Evolutionary conservation across 176 grass and related monocot genomes (phyloP).

Genomic region (Rhynchospora pubera): DNA sequence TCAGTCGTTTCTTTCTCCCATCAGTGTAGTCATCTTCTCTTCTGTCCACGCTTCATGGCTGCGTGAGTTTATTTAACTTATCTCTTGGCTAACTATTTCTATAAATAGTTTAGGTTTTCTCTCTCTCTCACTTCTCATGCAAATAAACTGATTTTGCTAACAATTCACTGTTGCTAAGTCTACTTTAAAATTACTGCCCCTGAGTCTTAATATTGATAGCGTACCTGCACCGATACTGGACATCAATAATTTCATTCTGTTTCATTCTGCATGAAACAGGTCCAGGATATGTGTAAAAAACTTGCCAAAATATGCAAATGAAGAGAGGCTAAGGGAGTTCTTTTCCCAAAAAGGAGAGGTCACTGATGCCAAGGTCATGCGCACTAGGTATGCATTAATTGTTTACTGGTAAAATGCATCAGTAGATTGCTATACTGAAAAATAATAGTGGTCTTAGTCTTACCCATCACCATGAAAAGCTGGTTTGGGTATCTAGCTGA

Average conservation of each 20-base stretch:
- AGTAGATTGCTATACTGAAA: not conserved
- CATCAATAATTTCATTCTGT: not conserved
- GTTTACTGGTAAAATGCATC: not conserved
- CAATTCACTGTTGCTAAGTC: too few relatives aligned
- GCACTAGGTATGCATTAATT: constrained; percentile 46
- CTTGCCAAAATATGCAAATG: constrained; percentile 77
- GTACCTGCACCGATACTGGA: not conserved
- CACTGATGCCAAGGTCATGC: constrained; percentile 81
- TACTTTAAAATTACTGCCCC: too few relatives aligned
- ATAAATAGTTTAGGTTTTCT: too few relatives aligned
- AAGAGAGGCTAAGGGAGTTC: constrained; percentile 76
- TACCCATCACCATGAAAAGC: not conserved
- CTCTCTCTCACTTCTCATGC: too few relatives aligned
- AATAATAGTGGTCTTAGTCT: not conserved
- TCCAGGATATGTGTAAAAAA: constrained; percentile 92
- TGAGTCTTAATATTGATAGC: too few relatives aligned
- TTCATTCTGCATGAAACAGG: constrained; percentile 18
- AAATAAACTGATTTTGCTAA: too few relatives aligned
- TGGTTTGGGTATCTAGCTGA: not conserved
- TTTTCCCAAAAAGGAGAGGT: constrained; percentile 87
- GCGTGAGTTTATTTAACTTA: too few relatives aligned
- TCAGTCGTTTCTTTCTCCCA: too few relatives aligned
- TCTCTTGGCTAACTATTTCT: too few relatives aligned
- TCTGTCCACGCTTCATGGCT: too few relatives aligned
- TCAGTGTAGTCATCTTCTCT: too few relatives aligned